These are phyloP conservation scores for Lathyrus aphaca DNA, from an alignment of 306 rosid genomes.

Conservation along the genomic window DNA sequence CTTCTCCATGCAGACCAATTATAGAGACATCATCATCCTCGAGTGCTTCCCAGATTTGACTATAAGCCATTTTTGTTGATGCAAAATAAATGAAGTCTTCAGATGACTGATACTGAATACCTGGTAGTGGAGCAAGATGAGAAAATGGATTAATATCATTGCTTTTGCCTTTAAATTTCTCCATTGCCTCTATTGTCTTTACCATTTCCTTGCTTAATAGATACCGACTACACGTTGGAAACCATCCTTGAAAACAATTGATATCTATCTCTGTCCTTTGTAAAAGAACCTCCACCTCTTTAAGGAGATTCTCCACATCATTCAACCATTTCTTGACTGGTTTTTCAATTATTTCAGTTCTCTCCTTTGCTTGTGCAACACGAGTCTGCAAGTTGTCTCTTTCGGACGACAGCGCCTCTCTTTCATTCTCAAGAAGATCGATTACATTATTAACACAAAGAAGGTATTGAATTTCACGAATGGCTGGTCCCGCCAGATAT, in stretches of 20 bases:
- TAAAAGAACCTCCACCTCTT: background rate
- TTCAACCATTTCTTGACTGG: too few relatives aligned
- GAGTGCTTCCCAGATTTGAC: conserved; percentile 18
- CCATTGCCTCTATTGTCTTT: background rate
- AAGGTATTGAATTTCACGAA: background rate
- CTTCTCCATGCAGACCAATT: conserved; percentile 22
- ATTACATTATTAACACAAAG: background rate
- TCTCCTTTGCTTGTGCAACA: too few relatives aligned
- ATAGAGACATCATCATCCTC: background rate
- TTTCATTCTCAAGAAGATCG: conserved; percentile 10
- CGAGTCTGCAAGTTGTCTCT: too few relatives aligned
- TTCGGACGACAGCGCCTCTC: background rate
- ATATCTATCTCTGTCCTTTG: background rate
- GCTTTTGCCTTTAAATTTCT: background rate
- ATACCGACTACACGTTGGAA: conserved; percentile 11
- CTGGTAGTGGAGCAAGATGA: conserved; percentile 7
- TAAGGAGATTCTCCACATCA: background rate
- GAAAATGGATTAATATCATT: conserved; percentile 8
- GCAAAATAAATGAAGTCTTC: conserved; percentile 11
- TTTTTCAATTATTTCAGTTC: too few relatives aligned
- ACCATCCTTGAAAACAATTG: conserved; percentile 4
- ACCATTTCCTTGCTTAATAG: conserved; percentile 16
- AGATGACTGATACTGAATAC: conserved; percentile 7
- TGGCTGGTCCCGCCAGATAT: background rate
- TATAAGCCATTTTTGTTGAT: background rate